These are phyloP conservation scores for Malassezia sympodialis DNA, from an alignment of 1,284 basidiomycete species.

Conservation along the genomic window DNA sequence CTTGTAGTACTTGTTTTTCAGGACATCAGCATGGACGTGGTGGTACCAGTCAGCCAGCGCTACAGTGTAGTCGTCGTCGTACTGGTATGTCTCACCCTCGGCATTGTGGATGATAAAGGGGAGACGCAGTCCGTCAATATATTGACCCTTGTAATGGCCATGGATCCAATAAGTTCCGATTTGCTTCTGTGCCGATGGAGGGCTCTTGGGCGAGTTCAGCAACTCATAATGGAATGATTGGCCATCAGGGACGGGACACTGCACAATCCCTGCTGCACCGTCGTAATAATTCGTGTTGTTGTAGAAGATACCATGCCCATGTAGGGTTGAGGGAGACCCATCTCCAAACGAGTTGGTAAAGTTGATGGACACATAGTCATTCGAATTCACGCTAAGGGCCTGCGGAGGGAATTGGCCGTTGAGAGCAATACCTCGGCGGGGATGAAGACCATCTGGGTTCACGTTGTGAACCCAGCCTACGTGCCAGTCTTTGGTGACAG, in stretches of 20 bases:
- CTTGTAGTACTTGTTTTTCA: slow-evolving; percentile 57
- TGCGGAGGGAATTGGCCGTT: neutral
- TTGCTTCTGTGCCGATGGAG: slow-evolving; percentile 6
- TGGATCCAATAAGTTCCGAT: slow-evolving; percentile 6
- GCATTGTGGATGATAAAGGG: slow-evolving; percentile 17
- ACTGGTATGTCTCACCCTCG: slow-evolving; percentile 52
- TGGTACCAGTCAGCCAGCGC: slow-evolving; percentile 65
- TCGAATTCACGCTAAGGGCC: slow-evolving; percentile 16
- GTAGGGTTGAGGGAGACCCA: slow-evolving; percentile 15
- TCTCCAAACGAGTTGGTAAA: slow-evolving; percentile 18
- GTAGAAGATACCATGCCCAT: slow-evolving; percentile 72
- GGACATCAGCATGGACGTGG: slow-evolving; percentile 30
- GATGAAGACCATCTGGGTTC: neutral
- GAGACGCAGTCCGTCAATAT: slow-evolving; percentile 1
- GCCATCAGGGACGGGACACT: slow-evolving; percentile 77
- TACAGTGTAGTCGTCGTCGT: slow-evolving; percentile 85
- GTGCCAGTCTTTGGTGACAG: neutral
- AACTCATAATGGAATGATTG: slow-evolving; percentile 66
- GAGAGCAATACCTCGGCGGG: neutral
- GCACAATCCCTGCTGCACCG: slow-evolving; percentile 68
- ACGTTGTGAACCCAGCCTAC: neutral
- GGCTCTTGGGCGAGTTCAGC: slow-evolving; percentile 60
- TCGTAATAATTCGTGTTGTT: slow-evolving; percentile 63
- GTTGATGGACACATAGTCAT: slow-evolving; percentile 17
- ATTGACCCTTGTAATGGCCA: slow-evolving; percentile 7